These are phyloP conservation scores for Rubroshorea leprosula DNA, from an alignment of 345 rosid genomes.

Conservation along the genomic window DNA sequence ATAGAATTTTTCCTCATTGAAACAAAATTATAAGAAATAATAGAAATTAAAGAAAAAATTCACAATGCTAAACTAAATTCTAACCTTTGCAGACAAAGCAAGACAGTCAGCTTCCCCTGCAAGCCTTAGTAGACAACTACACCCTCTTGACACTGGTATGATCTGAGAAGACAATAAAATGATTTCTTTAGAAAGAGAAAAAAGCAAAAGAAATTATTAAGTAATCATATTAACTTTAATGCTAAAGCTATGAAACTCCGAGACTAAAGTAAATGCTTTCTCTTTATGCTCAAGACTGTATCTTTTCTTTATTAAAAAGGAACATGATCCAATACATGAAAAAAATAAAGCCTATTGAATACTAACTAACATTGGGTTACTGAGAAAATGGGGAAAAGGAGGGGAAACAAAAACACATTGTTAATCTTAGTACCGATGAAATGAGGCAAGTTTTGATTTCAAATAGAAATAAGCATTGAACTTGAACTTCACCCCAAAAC, in stretches of 20 bases:
- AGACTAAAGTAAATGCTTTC: neutral
- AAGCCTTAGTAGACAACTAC: conserved; percentile 4
- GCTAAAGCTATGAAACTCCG: neutral
- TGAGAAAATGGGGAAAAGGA: no score
- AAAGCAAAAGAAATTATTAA: neutral
- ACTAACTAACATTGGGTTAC: neutral
- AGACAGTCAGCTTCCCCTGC: conserved; percentile 7
- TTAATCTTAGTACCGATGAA: no score
- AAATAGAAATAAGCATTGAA: no score
- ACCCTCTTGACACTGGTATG: neutral
- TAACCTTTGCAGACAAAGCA: conserved; percentile 13
- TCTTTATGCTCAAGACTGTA: neutral
- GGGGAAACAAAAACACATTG: neutral
- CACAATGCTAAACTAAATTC: neutral
- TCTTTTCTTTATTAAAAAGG: neutral
- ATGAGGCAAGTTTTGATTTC: neutral
- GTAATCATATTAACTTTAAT: no score
- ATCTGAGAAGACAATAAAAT: no score
- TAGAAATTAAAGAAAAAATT: neutral
- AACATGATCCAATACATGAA: neutral
- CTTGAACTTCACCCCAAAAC: neutral
- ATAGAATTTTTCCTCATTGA: neutral
- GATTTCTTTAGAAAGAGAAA: no score
- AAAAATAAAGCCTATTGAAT: neutral
- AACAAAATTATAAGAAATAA: neutral